These are phyloP conservation scores for Zygoascus sp. DNA, from an alignment of 1,139 yeast genomes.

Conservation along the genomic window DNA sequence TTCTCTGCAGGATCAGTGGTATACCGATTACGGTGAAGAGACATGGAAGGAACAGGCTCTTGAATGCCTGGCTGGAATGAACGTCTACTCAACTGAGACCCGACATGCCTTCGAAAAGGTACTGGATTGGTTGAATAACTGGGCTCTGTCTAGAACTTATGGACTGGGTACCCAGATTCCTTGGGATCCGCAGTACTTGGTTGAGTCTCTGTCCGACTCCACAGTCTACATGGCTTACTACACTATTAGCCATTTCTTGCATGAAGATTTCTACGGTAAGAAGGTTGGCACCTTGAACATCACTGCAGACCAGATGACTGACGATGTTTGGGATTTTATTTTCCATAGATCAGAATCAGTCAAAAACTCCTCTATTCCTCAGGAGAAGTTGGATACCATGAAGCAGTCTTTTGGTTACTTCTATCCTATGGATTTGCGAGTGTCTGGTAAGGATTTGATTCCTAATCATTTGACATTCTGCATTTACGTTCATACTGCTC, in stretches of 20 bases:
- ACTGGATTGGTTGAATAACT: conserved; percentile 92
- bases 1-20: conserved; percentile 98
- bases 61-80: conserved; percentile 73
- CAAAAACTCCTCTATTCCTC: conserved; percentile 52
- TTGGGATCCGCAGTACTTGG: conserved; percentile 92
- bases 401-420: conserved; percentile 94
- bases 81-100: conserved; percentile 79
- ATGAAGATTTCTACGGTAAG: conserved; percentile 80
- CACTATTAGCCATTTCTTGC: conserved; percentile 83
- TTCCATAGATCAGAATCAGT: conserved; percentile 68
- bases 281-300: conserved; percentile 69
- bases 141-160: conserved; percentile 97
- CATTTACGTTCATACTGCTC: conserved; percentile 86
- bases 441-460: conserved; percentile 95
- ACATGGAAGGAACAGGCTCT: conserved; percentile 82
- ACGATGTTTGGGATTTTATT: conserved; percentile 88
- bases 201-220: conserved; percentile 94
- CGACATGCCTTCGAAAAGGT: conserved; percentile 92
- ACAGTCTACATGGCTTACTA: conserved; percentile 95
- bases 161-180: conserved; percentile 96
- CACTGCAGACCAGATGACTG: conserved; percentile 81
- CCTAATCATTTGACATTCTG: conserved; percentile 97
- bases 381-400: conserved; percentile 61
- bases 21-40: conserved; percentile 94
- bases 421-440: conserved; percentile 86